Percentiles rank a stretch among this genome's conserved stretches.
phyloP scores from a whole-genome alignment of 2,329 filamentous ascomycete genomes.

The Fusarium sp. region DNA sequence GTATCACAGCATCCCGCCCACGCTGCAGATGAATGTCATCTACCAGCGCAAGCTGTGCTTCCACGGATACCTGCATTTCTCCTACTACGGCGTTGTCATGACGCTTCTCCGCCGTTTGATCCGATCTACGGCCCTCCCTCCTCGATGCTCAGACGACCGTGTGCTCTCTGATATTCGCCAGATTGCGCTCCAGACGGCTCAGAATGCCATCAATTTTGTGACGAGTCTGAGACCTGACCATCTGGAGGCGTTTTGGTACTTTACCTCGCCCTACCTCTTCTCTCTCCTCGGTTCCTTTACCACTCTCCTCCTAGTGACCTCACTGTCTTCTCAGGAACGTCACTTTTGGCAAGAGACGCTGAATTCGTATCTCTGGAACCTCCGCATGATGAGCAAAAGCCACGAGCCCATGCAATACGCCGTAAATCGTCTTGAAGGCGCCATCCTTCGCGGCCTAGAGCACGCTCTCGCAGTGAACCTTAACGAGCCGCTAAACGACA shows the following conservation, averaged over 20 bases:
- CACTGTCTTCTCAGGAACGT: slow-evolving; percentile 51
- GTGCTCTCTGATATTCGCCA: slow-evolving; percentile 52
- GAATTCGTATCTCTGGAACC: slow-evolving; percentile 54
- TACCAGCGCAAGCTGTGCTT: slow-evolving; percentile 60
- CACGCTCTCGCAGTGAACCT: slow-evolving; percentile 55
- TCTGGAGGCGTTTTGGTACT: slow-evolving; percentile 60
- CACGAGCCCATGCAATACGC: slow-evolving; percentile 56
- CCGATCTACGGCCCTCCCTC: slow-evolving; percentile 51
- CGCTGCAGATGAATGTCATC: slow-evolving; percentile 61
- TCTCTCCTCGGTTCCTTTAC: slow-evolving; percentile 58
- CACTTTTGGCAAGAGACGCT: slow-evolving; percentile 54
- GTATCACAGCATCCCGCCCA: slow-evolving; percentile 61
- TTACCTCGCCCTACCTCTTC: slow-evolving; percentile 57
- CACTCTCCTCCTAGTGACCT: slow-evolving; percentile 55
- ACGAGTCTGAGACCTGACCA: slow-evolving; percentile 55
- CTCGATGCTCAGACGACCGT: slow-evolving; percentile 49
- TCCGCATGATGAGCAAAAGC: slow-evolving; percentile 56
- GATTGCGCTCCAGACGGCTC: slow-evolving; percentile 51
- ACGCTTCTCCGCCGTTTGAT: slow-evolving; percentile 63
- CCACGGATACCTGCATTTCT: slow-evolving; percentile 61
- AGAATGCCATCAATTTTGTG: slow-evolving; percentile 55
- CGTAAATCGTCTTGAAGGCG: slow-evolving; percentile 56
- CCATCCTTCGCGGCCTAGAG: slow-evolving; percentile 56
- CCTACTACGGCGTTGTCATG: slow-evolving; percentile 64
- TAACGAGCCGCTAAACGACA: slow-evolving; percentile 51